phyloP scores from a whole-genome alignment of 2,329 filamentous ascomycete genomes.

The Diaporthe sp. region DNA sequence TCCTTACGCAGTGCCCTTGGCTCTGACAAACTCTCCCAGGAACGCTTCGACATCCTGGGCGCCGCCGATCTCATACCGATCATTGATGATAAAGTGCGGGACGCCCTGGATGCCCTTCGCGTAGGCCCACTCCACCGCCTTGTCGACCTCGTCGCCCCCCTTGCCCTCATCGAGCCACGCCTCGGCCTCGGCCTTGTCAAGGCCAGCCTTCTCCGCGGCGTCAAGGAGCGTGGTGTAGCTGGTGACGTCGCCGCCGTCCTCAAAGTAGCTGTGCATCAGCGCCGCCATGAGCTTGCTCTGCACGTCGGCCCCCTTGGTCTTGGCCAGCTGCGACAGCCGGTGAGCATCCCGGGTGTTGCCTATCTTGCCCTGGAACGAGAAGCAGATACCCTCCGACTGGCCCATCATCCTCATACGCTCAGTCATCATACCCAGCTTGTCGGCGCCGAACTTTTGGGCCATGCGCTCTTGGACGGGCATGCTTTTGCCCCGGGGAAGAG shows the following conservation, averaged over 20 bases:
- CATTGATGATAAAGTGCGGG: slow-evolving; percentile 82
- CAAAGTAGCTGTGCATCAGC: slow-evolving; percentile 77
- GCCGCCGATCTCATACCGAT: slow-evolving; percentile 75
- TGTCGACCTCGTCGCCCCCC: slow-evolving; percentile 71
- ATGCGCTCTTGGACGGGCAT: slow-evolving; percentile 67
- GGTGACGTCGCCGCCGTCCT: slow-evolving; percentile 75
- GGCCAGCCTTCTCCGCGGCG: slow-evolving; percentile 67
- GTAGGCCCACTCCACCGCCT: slow-evolving; percentile 67
- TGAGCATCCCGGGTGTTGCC: slow-evolving; percentile 87
- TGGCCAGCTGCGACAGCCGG: slow-evolving; percentile 79
- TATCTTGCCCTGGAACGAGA: slow-evolving; percentile 78
- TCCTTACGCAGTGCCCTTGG: slow-evolving; percentile 50
- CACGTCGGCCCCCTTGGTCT: slow-evolving; percentile 58
- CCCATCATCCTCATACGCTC: slow-evolving; percentile 71
- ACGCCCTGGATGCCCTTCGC: slow-evolving; percentile 73
- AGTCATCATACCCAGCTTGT: slow-evolving; percentile 70
- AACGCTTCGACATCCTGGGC: slow-evolving; percentile 80
- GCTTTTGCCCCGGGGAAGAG: slow-evolving; percentile 61
- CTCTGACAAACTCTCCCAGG: slow-evolving; percentile 73
- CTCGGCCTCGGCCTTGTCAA: slow-evolving; percentile 66
- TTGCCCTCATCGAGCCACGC: slow-evolving; percentile 67
- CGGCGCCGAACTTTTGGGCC: slow-evolving; percentile 75
- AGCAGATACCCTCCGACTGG: slow-evolving; percentile 77
- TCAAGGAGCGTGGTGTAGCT: slow-evolving; percentile 64
- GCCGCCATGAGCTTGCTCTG: slow-evolving; percentile 74